phyloP scores from a whole-genome alignment of 2,329 filamentous ascomycete genomes.

The Fusarium agapanthi region DNA sequence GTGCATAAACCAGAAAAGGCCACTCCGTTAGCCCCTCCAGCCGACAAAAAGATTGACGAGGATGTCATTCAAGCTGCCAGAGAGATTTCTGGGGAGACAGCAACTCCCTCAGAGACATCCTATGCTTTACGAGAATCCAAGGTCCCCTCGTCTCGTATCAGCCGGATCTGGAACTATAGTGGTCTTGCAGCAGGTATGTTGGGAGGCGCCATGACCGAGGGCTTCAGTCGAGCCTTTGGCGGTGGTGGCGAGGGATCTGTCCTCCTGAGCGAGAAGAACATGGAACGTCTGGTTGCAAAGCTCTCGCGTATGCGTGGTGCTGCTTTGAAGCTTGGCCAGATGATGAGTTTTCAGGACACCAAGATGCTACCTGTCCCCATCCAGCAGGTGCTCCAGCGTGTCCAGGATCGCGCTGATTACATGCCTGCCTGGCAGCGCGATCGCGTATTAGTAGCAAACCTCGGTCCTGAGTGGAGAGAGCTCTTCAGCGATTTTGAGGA shows the following conservation, averaged over 20 bases:
- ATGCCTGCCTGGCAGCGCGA: constrained; percentile 96
- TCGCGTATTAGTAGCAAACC: constrained; percentile 78
- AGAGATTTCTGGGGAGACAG: constrained; percentile 33
- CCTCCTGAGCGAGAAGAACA: constrained; percentile 87
- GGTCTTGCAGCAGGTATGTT: constrained; percentile 95
- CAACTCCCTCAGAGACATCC: constrained; percentile 35
- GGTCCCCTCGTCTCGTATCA: constrained; percentile 87
- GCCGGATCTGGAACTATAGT: constrained; percentile 93
- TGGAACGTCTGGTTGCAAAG: constrained; percentile 92
- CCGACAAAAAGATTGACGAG: constrained; percentile 17
- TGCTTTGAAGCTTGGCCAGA: constrained; percentile 95
- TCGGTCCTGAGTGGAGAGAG: constrained; percentile 85
- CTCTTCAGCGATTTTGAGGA: constrained; percentile 89
- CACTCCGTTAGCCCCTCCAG: background rate
- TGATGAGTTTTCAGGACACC: constrained; percentile 97
- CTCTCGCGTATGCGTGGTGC: constrained; percentile 96
- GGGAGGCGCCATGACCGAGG: constrained; percentile 87
- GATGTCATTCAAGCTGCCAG: constrained; percentile 38
- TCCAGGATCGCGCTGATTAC: constrained; percentile 96
- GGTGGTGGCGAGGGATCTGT: constrained; percentile 75
- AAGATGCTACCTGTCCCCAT: constrained; percentile 92
- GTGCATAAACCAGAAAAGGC: background rate
- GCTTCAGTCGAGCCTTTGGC: constrained; percentile 81
- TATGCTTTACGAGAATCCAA: constrained; percentile 87
- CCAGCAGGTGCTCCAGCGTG: constrained; percentile 88